A percentile compares a stretch with the other conserved stretches of the same genome.
phyloP scores from a whole-genome alignment of 768 basidiomycete genomes.

The Suillus clintonianus region DNA sequence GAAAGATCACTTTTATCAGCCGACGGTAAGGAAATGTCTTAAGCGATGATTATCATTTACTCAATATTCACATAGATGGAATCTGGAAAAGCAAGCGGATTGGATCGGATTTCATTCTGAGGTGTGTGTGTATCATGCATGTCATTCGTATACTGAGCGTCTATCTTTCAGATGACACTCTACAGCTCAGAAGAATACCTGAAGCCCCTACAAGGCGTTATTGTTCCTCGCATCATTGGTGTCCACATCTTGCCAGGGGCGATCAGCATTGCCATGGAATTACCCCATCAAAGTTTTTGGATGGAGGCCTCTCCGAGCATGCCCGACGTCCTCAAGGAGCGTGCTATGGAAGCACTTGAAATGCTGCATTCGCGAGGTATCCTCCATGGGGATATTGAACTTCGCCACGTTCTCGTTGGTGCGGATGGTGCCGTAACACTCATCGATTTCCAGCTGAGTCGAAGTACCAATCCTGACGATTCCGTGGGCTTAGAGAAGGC shows the following conservation, averaged over 20 bases:
- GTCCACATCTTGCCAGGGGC: constrained; percentile 41
- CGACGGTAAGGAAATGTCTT: constrained; percentile 32
- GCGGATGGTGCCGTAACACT: constrained; percentile 54
- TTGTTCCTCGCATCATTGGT: constrained; percentile 56
- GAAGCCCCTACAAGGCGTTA: constrained; percentile 49
- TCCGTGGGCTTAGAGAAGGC: constrained; percentile 38
- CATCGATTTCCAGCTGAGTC: constrained; percentile 53
- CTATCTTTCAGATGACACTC: constrained; percentile 46
- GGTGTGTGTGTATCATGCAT: constrained; percentile 23
- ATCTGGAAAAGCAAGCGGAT: constrained; percentile 26
- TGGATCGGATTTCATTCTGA: constrained; percentile 45
- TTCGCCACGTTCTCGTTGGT: constrained; percentile 56
- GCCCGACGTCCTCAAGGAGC: constrained; percentile 54
- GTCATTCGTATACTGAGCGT: constrained; percentile 1
- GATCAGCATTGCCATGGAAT: constrained; percentile 49
- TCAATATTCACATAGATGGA: constrained; percentile 30
- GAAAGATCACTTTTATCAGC: constrained; percentile 36
- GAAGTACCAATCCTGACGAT: constrained; percentile 29
- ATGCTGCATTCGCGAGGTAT: constrained; percentile 50
- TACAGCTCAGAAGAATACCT: constrained; percentile 50
- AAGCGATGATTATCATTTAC: not conserved
- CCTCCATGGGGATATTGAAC: constrained; percentile 48
- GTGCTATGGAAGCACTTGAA: constrained; percentile 50
- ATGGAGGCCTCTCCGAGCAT: constrained; percentile 59
- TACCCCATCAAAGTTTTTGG: constrained; percentile 63